Percentiles rank a stretch among this genome's conserved stretches.
phyloP scores from a whole-genome alignment of 2,329 filamentous ascomycete genomes.

The Arthroderma uncinatum region DNA sequence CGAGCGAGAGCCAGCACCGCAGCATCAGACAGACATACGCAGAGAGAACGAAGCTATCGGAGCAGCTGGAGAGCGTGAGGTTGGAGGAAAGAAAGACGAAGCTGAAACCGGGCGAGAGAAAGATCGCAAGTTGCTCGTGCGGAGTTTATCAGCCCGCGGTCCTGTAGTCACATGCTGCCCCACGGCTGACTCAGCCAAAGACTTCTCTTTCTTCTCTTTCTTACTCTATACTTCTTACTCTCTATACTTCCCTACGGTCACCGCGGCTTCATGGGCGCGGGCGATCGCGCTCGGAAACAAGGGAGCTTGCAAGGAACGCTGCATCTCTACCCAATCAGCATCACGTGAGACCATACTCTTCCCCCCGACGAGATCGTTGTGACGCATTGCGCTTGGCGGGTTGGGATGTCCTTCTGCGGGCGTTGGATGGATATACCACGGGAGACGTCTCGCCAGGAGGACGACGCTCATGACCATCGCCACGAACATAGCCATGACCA shows the following conservation, averaged over 20 bases:
- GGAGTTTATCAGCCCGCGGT: conserved; percentile 4
- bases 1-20: too few relatives aligned
- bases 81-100: background rate
- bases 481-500: background rate
- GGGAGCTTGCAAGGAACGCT: conserved; percentile 1
- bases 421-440: background rate
- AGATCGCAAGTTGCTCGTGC: conserved; percentile 1
- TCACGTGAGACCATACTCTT: background rate
- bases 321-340: conserved; percentile 2
- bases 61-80: conserved; percentile 3
- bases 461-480: background rate
- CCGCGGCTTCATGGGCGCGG: background rate
- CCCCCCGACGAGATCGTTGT: background rate
- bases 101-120: background rate
- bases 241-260: background rate
- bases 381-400: background rate
- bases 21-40: background rate
- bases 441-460: background rate
- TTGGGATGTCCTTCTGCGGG: background rate
- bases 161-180: background rate
- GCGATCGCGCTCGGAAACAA: background rate
- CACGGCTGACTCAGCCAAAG: background rate
- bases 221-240: background rate
- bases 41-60: background rate
- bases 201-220: background rate